Conservation (phyloP, 2,329 filamentous ascomycete genomes). For the Apiospora sp. region DNA sequence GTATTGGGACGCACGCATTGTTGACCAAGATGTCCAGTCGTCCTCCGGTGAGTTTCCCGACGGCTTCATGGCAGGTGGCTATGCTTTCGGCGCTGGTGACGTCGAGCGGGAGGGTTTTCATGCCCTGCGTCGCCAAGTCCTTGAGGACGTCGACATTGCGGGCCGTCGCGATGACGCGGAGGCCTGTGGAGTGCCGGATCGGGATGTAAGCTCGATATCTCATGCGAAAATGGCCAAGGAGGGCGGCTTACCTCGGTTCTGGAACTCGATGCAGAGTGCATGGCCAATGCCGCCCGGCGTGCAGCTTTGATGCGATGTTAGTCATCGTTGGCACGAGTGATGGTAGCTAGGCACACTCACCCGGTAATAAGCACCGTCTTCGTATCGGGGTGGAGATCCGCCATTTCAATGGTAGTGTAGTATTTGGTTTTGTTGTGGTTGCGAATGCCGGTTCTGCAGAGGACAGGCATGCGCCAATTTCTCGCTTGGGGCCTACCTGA, state of each 20-base stretch:
- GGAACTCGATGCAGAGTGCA: slow-evolving; percentile 61
- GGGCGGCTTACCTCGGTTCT: slow-evolving; percentile 52
- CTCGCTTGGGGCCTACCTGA: not conserved
- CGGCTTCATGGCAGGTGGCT: slow-evolving; percentile 55
- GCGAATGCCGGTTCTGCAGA: not conserved
- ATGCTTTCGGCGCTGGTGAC: slow-evolving; percentile 63
- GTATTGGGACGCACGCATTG: slow-evolving; percentile 58
- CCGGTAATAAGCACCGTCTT: slow-evolving; percentile 27
- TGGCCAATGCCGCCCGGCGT: slow-evolving; percentile 67
- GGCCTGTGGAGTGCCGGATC: slow-evolving; percentile 42
- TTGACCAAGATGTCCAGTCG: slow-evolving; percentile 67
- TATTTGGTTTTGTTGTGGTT: not conserved
- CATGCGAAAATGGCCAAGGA: not conserved
- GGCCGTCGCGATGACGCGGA: slow-evolving; percentile 65
- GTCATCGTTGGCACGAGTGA: too few relatives aligned
- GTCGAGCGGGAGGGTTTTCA: slow-evolving; percentile 60
- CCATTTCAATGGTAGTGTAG: not conserved
- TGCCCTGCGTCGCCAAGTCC: slow-evolving; percentile 54
- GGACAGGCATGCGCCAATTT: not conserved
- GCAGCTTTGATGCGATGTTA: slow-evolving; percentile 45
- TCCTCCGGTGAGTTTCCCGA: slow-evolving; percentile 57
- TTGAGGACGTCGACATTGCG: slow-evolving; percentile 57
- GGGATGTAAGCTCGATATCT: not conserved
- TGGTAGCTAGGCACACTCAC: not conserved
- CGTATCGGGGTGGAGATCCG: not conserved